Conservation (phyloP, 108 stramenopile species). For the Conticribra guillardii region DNA sequence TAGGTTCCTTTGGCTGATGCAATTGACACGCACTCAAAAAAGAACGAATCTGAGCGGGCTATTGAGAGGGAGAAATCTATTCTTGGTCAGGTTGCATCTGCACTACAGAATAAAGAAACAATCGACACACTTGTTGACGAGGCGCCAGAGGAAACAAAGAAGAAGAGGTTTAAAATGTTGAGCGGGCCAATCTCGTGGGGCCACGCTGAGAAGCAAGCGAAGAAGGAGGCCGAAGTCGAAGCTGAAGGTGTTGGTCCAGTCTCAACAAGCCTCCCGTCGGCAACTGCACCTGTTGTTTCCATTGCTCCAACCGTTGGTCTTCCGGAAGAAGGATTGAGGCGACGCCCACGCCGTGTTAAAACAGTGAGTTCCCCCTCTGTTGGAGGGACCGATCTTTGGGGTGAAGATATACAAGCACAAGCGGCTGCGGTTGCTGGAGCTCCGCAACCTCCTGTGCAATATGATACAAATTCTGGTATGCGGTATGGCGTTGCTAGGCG, state of each 20-base stretch:
- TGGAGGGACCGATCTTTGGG: constrained; percentile 14
- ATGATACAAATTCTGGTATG: constrained; percentile 2
- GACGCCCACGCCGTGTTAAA: constrained; percentile 7
- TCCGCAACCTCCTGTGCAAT: constrained; percentile 6
- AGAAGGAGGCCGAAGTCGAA: background rate
- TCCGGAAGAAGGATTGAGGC: constrained; percentile 3
- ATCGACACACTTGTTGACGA: constrained; percentile 19
- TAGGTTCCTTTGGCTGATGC: constrained; percentile 11
- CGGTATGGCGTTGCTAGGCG: constrained; percentile 12
- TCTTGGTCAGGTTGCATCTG: background rate
- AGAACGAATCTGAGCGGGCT: background rate
- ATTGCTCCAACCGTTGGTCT: background rate
- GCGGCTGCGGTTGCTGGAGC: constrained; percentile 8
- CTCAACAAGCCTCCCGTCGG: background rate
- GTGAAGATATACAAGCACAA: constrained; percentile 4
- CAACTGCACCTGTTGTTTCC: background rate
- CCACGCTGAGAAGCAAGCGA: background rate
- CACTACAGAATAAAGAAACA: constrained; percentile 14
- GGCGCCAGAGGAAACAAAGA: background rate
- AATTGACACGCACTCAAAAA: background rate
- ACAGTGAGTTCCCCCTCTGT: constrained; percentile 9
- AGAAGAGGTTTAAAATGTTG: constrained; percentile 7
- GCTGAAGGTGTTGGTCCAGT: background rate
- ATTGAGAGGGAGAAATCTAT: background rate
- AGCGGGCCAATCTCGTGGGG: constrained; percentile 7